A percentile compares a stretch with the other conserved stretches of the same genome.
phyloP scores from a whole-genome alignment of 306 rosid genomes.

The Acacia crassicarpa region DNA sequence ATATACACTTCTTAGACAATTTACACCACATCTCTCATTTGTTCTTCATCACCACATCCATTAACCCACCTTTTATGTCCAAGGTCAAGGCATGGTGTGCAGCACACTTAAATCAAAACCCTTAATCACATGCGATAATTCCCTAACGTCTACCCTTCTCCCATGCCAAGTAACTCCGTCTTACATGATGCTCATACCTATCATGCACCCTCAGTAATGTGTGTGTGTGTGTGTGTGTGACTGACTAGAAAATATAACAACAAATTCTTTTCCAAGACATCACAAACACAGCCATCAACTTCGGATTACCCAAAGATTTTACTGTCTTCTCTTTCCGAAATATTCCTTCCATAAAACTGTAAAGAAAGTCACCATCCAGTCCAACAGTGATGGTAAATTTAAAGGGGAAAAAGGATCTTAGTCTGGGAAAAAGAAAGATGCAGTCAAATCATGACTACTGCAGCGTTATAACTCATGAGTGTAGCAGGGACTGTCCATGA shows the following conservation, averaged over 20 bases:
- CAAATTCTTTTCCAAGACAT: background rate
- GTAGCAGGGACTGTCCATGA: background rate
- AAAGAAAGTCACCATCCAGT: background rate
- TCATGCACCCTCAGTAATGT: background rate
- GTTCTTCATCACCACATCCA: background rate
- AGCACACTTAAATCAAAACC: background rate
- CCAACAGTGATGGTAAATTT: background rate
- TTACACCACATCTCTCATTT: background rate
- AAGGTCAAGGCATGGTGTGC: background rate
- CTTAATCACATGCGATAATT: background rate
- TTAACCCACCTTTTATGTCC: background rate
- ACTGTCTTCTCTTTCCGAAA: background rate
- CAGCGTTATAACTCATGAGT: background rate
- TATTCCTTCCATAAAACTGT: background rate
- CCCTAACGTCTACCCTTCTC: background rate
- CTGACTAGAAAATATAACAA: background rate
- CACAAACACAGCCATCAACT: background rate
- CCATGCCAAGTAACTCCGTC: background rate
- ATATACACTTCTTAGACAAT: background rate
- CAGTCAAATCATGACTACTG: background rate
- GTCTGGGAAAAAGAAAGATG: background rate
- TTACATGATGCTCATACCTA: background rate
- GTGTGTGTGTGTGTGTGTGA: no score
- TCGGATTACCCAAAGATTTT: background rate
- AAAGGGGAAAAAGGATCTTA: no score